Base-by-base conservation (phyloP, 768 basidiomycete species). In the Daedaleopsis sinensis region DNA sequence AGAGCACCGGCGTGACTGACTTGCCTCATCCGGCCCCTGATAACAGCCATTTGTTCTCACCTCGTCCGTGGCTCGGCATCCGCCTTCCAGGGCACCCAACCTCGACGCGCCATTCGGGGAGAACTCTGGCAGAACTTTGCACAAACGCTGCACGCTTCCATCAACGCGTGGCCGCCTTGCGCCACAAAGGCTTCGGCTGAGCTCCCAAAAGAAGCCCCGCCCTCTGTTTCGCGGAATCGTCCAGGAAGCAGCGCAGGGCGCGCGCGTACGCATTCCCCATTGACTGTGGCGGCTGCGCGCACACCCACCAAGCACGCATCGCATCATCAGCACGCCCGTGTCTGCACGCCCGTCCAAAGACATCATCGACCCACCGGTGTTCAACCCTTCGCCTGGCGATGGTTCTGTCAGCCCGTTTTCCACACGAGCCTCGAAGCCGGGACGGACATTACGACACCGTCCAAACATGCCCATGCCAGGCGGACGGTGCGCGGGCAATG, bases 181-280 rank as follows among this genome's bases (percentile, higher is more conserved):
- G 62, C 62, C 62, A 64, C 62, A 64, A 64, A 64, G 62, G 54
- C 48, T 52, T 64, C 62, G 50, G 55, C 51, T 46, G 44, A 35
- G 56, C 55, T 54, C 39, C 38, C 39, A 57, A 32, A 32, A 55
- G 18, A 38, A 35, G 18, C 50, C 48, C 55, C 18, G 39, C 43
- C 43, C 38, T 43, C 43, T 24, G 35, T 55, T 48, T 19, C 16
- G 13, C 51, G 23, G 18, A 44, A 18, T 18, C 58, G 51, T 51
- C 52, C 61, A 24, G 27, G 27, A 32, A 32, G 27, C 27, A 32
- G 27, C 27, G 3, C 27, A 32, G 27, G 7, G 27, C 27, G 27
- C 27, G 7, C n/a, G n/a, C n/a, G n/a, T n/a, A n/a, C n/a, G n/a
- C n/a, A n/a, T n/a, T n/a, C 7, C 27, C 27, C 27, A 32, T 32